Percentiles rank a stretch among this genome's conserved stretches.
Conservation (phyloP, 129 eudicot species). For the Escallonia herrerae region DNA sequence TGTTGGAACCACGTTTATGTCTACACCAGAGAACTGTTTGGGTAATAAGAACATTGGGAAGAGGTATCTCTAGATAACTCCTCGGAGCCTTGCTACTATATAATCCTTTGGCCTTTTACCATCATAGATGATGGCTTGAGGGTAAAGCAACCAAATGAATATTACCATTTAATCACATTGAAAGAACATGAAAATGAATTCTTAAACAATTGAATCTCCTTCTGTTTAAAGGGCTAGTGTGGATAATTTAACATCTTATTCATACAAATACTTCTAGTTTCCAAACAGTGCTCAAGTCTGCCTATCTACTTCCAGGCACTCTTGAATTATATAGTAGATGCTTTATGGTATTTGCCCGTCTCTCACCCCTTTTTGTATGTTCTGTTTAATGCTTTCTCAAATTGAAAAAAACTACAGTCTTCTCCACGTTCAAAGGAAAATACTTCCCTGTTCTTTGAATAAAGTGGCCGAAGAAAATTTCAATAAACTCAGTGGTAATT, state of each 20-base stretch:
- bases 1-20: conserved; percentile 73
- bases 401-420: conserved; percentile 26
- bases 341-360: conserved; percentile 9
- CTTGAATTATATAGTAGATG: neutral
- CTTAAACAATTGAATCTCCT: too few species aligned
- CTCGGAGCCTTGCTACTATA: neutral
- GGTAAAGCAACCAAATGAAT: neutral
- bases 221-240: too few species aligned
- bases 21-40: conserved; percentile 94
- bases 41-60: conserved; percentile 83
- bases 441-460: conserved; percentile 66
- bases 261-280: too few species aligned
- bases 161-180: neutral
- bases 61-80: conserved; percentile 46
- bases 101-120: neutral
- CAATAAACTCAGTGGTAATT: conserved; percentile 97
- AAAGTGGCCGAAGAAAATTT: conserved; percentile 94
- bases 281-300: too few species aligned
- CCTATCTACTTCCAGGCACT: too few species aligned
- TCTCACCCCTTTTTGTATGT: conserved; percentile 7
- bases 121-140: neutral
- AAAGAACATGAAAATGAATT: too few species aligned
- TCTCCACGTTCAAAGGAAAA: conserved; percentile 86
- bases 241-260: too few species aligned
- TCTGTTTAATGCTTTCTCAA: conserved; percentile 10